Conservation (phyloP, 2,329 filamentous ascomycete genomes). For the Fusarium sp. region DNA sequence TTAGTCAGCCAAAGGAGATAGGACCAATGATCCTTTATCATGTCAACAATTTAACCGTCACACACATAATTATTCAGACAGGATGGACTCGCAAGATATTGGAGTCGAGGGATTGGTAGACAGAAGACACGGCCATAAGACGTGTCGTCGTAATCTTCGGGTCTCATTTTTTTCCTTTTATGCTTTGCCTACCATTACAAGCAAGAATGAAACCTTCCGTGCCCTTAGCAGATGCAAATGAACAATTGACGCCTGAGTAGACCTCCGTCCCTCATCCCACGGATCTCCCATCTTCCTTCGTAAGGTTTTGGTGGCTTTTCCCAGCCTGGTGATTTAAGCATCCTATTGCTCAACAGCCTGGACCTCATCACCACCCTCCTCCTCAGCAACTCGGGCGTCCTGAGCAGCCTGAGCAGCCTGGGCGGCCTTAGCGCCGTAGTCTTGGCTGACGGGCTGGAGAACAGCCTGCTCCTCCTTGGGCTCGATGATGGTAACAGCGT, state of each 20-base stretch:
- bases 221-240: slow-evolving; percentile 58
- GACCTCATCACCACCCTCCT: slow-evolving; percentile 69
- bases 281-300: slow-evolving; percentile 44
- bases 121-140: slow-evolving; percentile 41
- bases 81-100: slow-evolving; percentile 1
- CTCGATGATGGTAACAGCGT: slow-evolving; percentile 99
- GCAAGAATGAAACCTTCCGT: slow-evolving; percentile 56
- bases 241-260: slow-evolving; percentile 58
- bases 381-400: slow-evolving; percentile 69
- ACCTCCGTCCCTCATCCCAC: slow-evolving; percentile 52
- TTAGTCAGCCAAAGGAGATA: too few relatives aligned
- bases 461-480: slow-evolving; percentile 99
- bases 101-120: slow-evolving; percentile 38
- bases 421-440: slow-evolving; percentile 94
- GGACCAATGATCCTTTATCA: background rate
- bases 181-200: slow-evolving; percentile 55
- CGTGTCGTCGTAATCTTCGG: slow-evolving; percentile 50
- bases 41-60: slow-evolving; percentile 1
- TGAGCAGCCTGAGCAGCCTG: slow-evolving; percentile 73
- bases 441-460: slow-evolving; percentile 94
- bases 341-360: slow-evolving; percentile 59
- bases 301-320: slow-evolving; percentile 43
- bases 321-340: slow-evolving; percentile 40
- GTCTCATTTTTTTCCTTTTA: slow-evolving; percentile 54
- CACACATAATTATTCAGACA: background rate